Evolutionary conservation across 2,329 filamentous ascomycete genomes (phyloP), one percentile per base, ranked within the genome.

Genomic region (Cyanodermella asteris): DNA sequence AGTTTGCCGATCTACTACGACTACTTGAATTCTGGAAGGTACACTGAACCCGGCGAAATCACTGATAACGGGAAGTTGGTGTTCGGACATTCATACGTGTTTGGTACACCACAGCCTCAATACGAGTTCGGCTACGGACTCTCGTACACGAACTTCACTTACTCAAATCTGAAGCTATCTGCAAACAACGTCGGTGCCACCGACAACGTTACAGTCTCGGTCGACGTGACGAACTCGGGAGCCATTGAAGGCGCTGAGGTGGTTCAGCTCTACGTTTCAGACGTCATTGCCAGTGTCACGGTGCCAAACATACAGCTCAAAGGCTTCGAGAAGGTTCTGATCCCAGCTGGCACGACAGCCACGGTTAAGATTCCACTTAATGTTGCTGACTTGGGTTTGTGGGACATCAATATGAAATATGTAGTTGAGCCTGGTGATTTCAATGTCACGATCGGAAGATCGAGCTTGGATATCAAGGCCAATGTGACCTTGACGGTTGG

Each of bases 121-220:
- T 76, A 74, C 34, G 49, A 59, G 31, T 76, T 76, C 37, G 71
- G 71, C 3, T 70, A 71, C 36, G 72, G 70, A 5, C 53, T 63
- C 21, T 69, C 63, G 13, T 76, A 75, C 46, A 63, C 65, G 24
- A 59, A 51, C 6, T 76, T 75, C 43, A 50, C 52, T 12, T 73
- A 73, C 45, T 51, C 51, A 13, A 51, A 60, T 28, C 46, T 66
- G 16, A 47, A 44, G 2, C 49, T 70, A 2, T 63, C 61, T 1
- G 47, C 55, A 28, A 47, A 43, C 7, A 54, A 50, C 4, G 59
- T 51, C 6, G 51, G 47, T 1, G 44, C 49, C 0, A 42, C 44
- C 6, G 64, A 70, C 26, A 64, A 49, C 2, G 47, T 74, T 23
- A 69, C 58, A 0, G 59, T 68, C 2, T 59, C 51, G 2, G 58